Evolutionary conservation across 2,329 filamentous ascomycete species (phyloP).

Genomic region (Sphaceloma murrayae): DNA sequence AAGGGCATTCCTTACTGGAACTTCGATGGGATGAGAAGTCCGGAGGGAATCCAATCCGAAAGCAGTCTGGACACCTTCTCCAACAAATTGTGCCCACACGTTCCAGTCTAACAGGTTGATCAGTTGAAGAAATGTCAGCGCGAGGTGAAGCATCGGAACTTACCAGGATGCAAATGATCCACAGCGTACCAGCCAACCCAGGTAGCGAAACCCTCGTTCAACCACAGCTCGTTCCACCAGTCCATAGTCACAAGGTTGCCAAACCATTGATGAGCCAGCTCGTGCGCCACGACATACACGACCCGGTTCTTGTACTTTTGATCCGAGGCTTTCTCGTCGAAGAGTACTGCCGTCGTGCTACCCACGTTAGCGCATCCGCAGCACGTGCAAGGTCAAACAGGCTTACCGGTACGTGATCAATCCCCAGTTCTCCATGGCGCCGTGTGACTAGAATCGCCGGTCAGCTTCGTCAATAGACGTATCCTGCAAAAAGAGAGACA

Average conservation of each 20-base stretch:
- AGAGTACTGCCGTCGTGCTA: slow-evolving; percentile 81
- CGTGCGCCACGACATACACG: slow-evolving; percentile 96
- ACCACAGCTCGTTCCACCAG: slow-evolving; percentile 61
- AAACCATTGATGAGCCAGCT: slow-evolving; percentile 94
- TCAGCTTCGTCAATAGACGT: slow-evolving; percentile 29
- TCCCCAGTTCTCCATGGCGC: slow-evolving; percentile 95
- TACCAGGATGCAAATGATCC: slow-evolving; percentile 80
- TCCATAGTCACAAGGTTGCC: slow-evolving; percentile 94
- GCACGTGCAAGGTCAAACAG: too few relatives aligned
- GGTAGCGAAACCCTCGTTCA: slow-evolving; percentile 94
- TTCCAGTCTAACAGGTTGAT: too few relatives aligned
- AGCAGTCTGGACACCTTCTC: slow-evolving; percentile 85
- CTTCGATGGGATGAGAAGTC: slow-evolving; percentile 91
- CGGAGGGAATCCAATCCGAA: slow-evolving; percentile 84
- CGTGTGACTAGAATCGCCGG: slow-evolving; percentile 45
- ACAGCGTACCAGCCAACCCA: slow-evolving; percentile 96
- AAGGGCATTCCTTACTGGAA: slow-evolving; percentile 83
- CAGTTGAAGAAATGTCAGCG: too few relatives aligned
- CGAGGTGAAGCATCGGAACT: slow-evolving; percentile 18
- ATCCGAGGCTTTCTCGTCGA: slow-evolving; percentile 85
- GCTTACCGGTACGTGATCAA: slow-evolving; percentile 67
- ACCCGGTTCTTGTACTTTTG: slow-evolving; percentile 85
- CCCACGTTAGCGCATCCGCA: neutral
- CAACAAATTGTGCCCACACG: slow-evolving; percentile 94
- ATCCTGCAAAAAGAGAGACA: slow-evolving; percentile 23